Evolutionary conservation across 257 asterid genomes (phyloP).

Genomic region (Primulina huaijiensis): DNA sequence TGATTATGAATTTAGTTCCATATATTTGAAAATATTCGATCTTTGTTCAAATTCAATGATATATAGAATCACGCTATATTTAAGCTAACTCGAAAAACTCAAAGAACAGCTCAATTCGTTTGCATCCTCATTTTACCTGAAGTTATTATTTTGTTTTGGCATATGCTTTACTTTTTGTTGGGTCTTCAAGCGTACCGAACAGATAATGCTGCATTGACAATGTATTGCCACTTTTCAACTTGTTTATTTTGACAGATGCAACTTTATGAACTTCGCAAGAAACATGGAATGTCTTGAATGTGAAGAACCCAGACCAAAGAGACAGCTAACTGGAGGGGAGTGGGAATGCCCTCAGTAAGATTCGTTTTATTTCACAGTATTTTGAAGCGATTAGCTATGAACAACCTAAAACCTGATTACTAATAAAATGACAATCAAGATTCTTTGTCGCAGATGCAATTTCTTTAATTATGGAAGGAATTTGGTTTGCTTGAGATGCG

Average conservation of each 20-base stretch:
- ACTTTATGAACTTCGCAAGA: constrained; percentile 93
- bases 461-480: constrained; percentile 82
- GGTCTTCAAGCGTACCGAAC: neutral
- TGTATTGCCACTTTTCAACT: constrained; percentile 1
- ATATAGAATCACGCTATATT: neutral
- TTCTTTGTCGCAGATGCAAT: constrained; percentile 51
- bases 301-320: constrained; percentile 74
- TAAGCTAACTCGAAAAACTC: neutral
- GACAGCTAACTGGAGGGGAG: constrained; percentile 74
- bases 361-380: constrained; percentile 16
- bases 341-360: constrained; percentile 97
- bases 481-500: constrained; percentile 75
- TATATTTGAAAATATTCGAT: neutral
- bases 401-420: constrained; percentile 7
- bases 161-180: neutral
- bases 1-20: neutral
- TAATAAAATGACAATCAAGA: constrained; percentile 2
- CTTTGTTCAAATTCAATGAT: neutral
- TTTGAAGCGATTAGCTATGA: constrained; percentile 13
- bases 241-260: constrained; percentile 60
- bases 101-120: neutral
- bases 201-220: neutral
- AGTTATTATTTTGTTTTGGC: neutral
- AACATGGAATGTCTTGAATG: constrained; percentile 85
- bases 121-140: neutral